phyloP scores from a whole-genome alignment of 106 monocot species.

The Apostasia shenzhenica region DNA sequence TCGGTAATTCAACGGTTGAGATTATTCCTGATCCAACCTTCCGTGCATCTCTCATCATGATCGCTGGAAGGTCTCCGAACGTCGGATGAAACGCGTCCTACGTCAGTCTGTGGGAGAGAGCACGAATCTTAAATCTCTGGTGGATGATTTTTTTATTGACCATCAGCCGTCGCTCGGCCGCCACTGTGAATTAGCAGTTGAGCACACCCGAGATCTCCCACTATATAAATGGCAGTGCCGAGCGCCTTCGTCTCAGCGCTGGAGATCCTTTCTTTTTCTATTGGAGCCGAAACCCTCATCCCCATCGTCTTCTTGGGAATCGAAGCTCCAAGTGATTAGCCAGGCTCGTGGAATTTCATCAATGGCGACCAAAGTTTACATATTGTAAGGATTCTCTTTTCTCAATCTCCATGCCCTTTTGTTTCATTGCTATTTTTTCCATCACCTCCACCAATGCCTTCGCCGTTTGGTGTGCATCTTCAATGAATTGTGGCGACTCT shows the following conservation, averaged over 20 bases:
- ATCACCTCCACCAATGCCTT: background rate
- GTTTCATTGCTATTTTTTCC: background rate
- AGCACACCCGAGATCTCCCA: background rate
- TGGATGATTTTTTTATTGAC: too few relatives aligned
- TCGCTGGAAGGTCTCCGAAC: too few relatives aligned
- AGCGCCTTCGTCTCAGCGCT: background rate
- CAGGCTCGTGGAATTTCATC: background rate
- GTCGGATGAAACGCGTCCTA: too few relatives aligned
- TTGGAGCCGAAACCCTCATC: background rate
- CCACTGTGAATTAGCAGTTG: too few relatives aligned
- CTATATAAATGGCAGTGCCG: background rate
- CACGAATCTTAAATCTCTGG: too few relatives aligned
- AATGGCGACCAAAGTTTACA: conserved; percentile 3
- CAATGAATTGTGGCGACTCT: background rate
- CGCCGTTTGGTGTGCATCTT: background rate
- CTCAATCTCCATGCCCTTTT: background rate
- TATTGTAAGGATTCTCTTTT: background rate
- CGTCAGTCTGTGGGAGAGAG: too few relatives aligned
- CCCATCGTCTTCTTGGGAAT: background rate
- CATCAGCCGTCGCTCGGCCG: too few relatives aligned
- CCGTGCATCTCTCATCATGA: background rate
- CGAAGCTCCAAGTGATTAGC: background rate
- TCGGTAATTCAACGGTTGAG: too few relatives aligned
- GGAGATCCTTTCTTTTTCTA: background rate
- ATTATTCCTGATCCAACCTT: background rate